Evolutionary conservation across 805 yeast genomes (phyloP).

Genomic region (Saccharomycopsis malanga): DNA sequence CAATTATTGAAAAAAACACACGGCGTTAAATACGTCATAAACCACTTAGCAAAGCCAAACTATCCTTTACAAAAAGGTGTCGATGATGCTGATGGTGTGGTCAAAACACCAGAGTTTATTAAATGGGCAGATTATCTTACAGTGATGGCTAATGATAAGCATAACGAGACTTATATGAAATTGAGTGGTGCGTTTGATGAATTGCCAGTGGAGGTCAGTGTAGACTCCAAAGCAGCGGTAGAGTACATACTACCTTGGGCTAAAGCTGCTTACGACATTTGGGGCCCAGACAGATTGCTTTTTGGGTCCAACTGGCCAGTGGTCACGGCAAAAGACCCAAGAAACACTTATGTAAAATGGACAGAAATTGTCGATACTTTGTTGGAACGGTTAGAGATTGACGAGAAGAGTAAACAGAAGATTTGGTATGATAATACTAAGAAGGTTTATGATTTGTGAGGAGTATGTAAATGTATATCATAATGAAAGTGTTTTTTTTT

Average conservation of each 20-base stretch:
- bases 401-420: conserved; percentile 19
- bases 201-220: conserved; percentile 24
- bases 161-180: conserved; percentile 30
- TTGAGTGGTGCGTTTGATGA: conserved; percentile 39
- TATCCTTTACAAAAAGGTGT: conserved; percentile 19
- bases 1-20: conserved; percentile 27
- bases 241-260: conserved; percentile 31
- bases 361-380: conserved; percentile 23
- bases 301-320: conserved; percentile 46
- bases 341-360: conserved; percentile 26
- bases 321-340: conserved; percentile 25
- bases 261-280: conserved; percentile 26
- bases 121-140: conserved; percentile 26
- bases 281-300: conserved; percentile 30
- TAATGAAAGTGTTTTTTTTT: too few species aligned
- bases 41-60: conserved; percentile 40
- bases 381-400: conserved; percentile 21
- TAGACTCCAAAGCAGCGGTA: conserved; percentile 21
- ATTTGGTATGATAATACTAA: conserved; percentile 24
- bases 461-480: too few species aligned
- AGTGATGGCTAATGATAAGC: conserved; percentile 19
- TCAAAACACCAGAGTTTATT: conserved; percentile 18
- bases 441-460: conserved; percentile 26
- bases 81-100: neutral
- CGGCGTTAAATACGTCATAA: conserved; percentile 31